Evolutionary conservation across 345 rosid species (phyloP), one percentile per base, ranked within the genome.

Genomic region (Euphorbia lathyris): DNA sequence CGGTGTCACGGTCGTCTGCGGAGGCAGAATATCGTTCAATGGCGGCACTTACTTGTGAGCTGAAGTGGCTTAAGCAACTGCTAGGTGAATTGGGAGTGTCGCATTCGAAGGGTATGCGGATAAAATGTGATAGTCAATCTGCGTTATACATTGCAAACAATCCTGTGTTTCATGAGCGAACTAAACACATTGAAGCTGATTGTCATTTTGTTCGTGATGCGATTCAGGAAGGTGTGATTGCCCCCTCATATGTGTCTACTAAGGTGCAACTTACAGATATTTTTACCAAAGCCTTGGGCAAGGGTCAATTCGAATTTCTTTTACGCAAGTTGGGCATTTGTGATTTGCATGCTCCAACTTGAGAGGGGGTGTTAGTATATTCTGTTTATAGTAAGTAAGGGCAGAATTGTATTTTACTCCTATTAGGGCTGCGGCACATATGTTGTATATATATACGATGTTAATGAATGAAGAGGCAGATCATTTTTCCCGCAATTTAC

Each of bases 161-260:
- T 12, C 53, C 53, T 6, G 4, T 48, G 10, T 52, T 17, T 52
- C 57, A 52, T 19, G 4, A 52, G 22, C 57, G 57, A 0, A 52
- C 57, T 16, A 52, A 52, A n/a, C 57, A 61, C 38, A 61, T 61
- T 4, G 22, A 61, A n/a, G 65, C 19, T 12, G 45, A 32, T 32
- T 61, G 65, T 32, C 43, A 61, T 32, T 61, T 30, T 61, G 22
- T 61, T 14, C 23, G 47, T 8, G 65, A 61, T 61, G 65, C 20
- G n/a, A 34, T 61, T 19, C 2, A 1, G 9, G 0, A 36, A 3
- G 22, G 45, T 8, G 1, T 36, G 1, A 19, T 61, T 30, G 12
- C 6, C 3, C 14, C 65, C 13, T 9, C 3, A 6, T 61, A 34
- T 61, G 45, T 61, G 3, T 19, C 42, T 14, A 61, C 43, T 6